Evolutionary conservation across 2,329 filamentous ascomycete genomes (phyloP).

Genomic region (Nigrospora oryzae): DNA sequence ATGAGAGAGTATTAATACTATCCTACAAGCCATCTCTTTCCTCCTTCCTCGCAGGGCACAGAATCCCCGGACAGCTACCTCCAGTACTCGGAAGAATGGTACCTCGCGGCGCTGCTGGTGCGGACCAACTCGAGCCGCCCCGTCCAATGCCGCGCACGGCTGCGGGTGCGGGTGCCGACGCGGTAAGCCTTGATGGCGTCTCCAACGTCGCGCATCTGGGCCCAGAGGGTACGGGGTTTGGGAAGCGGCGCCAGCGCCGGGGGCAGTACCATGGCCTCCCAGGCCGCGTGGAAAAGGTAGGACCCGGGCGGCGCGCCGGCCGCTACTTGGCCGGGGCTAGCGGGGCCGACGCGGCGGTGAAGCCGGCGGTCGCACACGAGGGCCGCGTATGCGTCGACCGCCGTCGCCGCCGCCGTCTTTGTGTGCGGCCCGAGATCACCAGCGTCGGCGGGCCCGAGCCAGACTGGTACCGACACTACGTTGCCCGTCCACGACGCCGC

Average conservation of each 20-base stretch:
- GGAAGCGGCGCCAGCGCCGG: slow-evolving; percentile 7
- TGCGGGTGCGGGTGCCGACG: slow-evolving; percentile 12
- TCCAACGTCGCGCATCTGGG: slow-evolving; percentile 16
- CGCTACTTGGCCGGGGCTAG: slow-evolving; percentile 37
- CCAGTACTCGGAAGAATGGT: slow-evolving; percentile 15
- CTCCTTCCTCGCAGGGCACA: no score
- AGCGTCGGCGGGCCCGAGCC: slow-evolving; percentile 32
- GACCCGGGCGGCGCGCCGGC: slow-evolving; percentile 38
- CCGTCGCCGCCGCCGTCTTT: slow-evolving; percentile 10
- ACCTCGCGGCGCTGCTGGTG: slow-evolving; percentile 6
- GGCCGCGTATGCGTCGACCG: slow-evolving; percentile 39
- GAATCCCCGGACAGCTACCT: slow-evolving; percentile 2
- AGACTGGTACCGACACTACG: slow-evolving; percentile 28
- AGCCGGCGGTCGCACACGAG: slow-evolving; percentile 28
- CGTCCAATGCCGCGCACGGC: slow-evolving; percentile 18
- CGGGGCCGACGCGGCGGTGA: slow-evolving; percentile 31
- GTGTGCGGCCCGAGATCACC: slow-evolving; percentile 13
- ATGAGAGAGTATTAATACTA: no score
- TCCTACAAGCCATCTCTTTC: no score
- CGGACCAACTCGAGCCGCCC: slow-evolving; percentile 19
- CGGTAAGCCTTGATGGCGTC: slow-evolving; percentile 20
- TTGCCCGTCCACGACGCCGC: slow-evolving; percentile 18
- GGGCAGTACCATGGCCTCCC: slow-evolving; percentile 39
- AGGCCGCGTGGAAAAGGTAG: slow-evolving; percentile 42
- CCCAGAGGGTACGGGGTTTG: slow-evolving; percentile 4